These are phyloP conservation scores for Ascochyta lentis DNA, from an alignment of 2,329 filamentous ascomycete genomes.

Conservation along the genomic window DNA sequence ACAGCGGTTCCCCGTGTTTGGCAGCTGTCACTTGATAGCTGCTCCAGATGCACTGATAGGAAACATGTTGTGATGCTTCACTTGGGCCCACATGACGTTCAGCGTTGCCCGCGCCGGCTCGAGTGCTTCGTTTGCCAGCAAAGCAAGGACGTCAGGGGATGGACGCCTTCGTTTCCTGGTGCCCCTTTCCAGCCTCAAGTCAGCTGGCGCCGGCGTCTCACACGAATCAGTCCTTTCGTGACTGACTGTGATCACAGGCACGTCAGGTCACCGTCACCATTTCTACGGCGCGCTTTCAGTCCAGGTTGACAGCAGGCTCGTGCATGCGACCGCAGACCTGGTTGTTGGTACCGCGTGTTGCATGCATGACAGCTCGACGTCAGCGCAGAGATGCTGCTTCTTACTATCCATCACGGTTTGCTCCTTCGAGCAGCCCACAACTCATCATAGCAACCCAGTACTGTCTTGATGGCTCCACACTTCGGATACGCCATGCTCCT, in stretches of 20 bases:
- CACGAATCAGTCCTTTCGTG: constrained; percentile 7
- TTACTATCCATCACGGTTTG: not conserved
- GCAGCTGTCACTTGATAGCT: constrained; percentile 15
- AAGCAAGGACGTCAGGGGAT: constrained; percentile 23
- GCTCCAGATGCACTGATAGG: constrained; percentile 4
- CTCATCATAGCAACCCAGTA: not conserved
- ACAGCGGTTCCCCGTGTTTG: constrained; percentile 9
- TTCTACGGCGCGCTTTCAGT: not conserved
- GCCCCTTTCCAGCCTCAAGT: constrained; percentile 27
- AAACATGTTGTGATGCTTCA: constrained; percentile 18
- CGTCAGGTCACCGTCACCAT: constrained; percentile 7
- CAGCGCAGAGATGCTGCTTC: not conserved
- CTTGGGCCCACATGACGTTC: constrained; percentile 8
- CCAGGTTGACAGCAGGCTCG: not conserved
- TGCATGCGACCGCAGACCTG: constrained; percentile 8
- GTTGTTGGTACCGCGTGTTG: constrained; percentile 5
- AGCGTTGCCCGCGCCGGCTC: not conserved
- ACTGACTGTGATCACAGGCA: constrained; percentile 9
- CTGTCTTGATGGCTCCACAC: constrained; percentile 3
- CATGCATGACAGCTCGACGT: constrained; percentile 7
- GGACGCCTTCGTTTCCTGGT: constrained; percentile 17
- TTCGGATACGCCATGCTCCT: constrained; percentile 8
- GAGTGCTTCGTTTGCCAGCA: constrained; percentile 6
- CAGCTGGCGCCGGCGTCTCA: constrained; percentile 24
- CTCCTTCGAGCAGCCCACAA: not conserved